A percentile compares a stretch with the other conserved stretches of the same genome.
phyloP scores from a whole-genome alignment of 805 yeast genomes.

The Lipomyces mesembrius region DNA sequence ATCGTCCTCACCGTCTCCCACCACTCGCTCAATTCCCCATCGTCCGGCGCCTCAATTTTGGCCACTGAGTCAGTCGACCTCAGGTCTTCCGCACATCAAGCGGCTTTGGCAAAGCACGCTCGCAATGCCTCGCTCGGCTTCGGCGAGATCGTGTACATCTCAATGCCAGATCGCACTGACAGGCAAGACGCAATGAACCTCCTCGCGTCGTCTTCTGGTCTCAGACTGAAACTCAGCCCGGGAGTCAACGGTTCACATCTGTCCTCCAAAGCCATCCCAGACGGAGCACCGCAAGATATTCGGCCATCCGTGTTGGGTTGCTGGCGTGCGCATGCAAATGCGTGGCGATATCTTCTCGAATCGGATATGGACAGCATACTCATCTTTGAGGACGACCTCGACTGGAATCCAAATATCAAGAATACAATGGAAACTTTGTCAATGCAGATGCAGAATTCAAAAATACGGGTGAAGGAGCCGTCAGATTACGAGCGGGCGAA shows the following conservation, averaged over 20 bases:
- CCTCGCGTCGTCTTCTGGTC: conserved; percentile 20
- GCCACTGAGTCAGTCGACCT: too few relatives aligned
- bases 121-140: conserved; percentile 24
- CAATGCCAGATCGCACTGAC: conserved; percentile 30
- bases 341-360: conserved; percentile 23
- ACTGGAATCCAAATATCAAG: conserved; percentile 22
- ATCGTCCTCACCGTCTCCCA: not conserved
- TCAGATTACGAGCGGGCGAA: conserved; percentile 21
- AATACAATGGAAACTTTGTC: conserved; percentile 16
- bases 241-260: conserved; percentile 23
- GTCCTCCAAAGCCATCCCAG: conserved; percentile 19
- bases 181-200: conserved; percentile 30
- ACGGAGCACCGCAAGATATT: conserved; percentile 10
- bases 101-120: conserved; percentile 10
- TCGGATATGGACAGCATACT: conserved; percentile 22
- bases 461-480: conserved; percentile 17
- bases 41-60: too few relatives aligned
- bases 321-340: conserved; percentile 28
- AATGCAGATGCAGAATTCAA: conserved; percentile 10
- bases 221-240: conserved; percentile 14
- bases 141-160: conserved; percentile 22
- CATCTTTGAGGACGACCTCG: conserved; percentile 29
- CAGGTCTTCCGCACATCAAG: not conserved
- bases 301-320: conserved; percentile 22
- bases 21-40: too few relatives aligned